Evolutionary conservation across 1,284 basidiomycete species (phyloP), one percentile per base, ranked within the genome.

Genomic region (Gymnopus androsaceus): DNA sequence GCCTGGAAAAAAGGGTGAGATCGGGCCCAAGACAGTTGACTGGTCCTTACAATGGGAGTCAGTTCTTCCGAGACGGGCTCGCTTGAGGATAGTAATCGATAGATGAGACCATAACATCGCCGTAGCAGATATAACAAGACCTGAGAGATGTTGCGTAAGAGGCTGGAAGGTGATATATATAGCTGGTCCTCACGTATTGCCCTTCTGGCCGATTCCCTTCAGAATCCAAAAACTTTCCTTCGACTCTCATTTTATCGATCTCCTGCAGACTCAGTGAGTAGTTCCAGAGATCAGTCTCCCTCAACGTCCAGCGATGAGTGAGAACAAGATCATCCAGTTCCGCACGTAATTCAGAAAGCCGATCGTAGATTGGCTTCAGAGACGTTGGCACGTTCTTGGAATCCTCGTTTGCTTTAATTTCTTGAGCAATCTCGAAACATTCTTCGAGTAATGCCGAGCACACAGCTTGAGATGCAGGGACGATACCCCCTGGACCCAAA

Each of bases 21-120:
- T 46, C 27, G 30, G 27, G 28, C 33, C 6, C n/a, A 34, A 34
- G 33, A 6, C 23, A 3, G 37, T 6, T 2, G 2, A 49, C 51
- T 8, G 31, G 51, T 19, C 73, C 87, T 63, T 72, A 96, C 96
- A 57, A 98, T 85, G 5, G 95, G 95, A 90, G 97, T 97, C 30
- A 98, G 76, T 71, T 98, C 95, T 70, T 98, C 95, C 0, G 94
- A 97, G n/a, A 99, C 95, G 0, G 97, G 97, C 74, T 98, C 96
- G 55, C 92, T 95, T n/a, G 95, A 95, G 23, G 95, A 95, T 61
- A 99, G 84, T 49, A 99, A 74, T 27, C 91, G 85, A 73, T 98
- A 98, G 64, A 98, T 95, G 53, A 98, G 81, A 61, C 96, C 96
- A 71, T 98, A 97, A 76, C 96, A 99, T 69, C 96, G 84, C 63